Conservation (phyloP, 768 basidiomycete genomes). For the Rickenella mellea region DNA sequence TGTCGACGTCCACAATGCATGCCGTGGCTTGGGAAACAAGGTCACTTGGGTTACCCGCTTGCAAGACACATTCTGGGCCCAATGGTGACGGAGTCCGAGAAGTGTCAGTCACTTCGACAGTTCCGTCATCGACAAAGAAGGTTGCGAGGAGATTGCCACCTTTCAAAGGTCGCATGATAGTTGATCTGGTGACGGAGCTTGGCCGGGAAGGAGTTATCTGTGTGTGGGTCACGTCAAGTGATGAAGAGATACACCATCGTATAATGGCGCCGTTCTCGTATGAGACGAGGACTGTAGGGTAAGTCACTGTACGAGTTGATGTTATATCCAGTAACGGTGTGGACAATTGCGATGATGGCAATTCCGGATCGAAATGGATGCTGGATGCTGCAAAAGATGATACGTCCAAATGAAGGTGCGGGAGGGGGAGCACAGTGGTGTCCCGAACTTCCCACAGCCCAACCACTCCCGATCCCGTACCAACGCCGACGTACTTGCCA, state of each 20-base stretch:
- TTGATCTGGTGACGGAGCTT: slow-evolving; percentile 35
- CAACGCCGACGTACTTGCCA: slow-evolving; percentile 60
- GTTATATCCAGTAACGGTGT: slow-evolving; percentile 27
- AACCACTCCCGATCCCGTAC: slow-evolving; percentile 58
- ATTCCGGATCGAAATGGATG: no score
- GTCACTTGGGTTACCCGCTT: slow-evolving; percentile 51
- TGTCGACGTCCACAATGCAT: slow-evolving; percentile 41
- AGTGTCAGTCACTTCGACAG: slow-evolving; percentile 51
- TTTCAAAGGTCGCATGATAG: slow-evolving; percentile 37
- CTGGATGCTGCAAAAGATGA: no score
- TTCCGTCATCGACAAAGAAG: slow-evolving; percentile 58
- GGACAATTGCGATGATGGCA: no score
- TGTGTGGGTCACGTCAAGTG: slow-evolving; percentile 12
- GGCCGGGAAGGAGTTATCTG: slow-evolving; percentile 35
- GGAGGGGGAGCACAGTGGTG: slow-evolving; percentile 25
- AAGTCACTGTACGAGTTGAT: slow-evolving; percentile 37
- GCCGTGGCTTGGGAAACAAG: slow-evolving; percentile 43
- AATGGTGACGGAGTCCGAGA: slow-evolving; percentile 33
- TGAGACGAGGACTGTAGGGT: slow-evolving; percentile 20
- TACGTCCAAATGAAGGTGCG: no score
- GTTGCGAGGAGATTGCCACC: slow-evolving; percentile 41
- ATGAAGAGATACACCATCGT: slow-evolving; percentile 29
- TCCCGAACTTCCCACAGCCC: slow-evolving; percentile 50
- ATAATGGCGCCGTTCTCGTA: slow-evolving; percentile 54
- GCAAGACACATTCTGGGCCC: slow-evolving; percentile 37